Evolutionary conservation across 176 grass and related monocot genomes (phyloP).

Genomic region (Ampelocalamus luodianensis): DNA sequence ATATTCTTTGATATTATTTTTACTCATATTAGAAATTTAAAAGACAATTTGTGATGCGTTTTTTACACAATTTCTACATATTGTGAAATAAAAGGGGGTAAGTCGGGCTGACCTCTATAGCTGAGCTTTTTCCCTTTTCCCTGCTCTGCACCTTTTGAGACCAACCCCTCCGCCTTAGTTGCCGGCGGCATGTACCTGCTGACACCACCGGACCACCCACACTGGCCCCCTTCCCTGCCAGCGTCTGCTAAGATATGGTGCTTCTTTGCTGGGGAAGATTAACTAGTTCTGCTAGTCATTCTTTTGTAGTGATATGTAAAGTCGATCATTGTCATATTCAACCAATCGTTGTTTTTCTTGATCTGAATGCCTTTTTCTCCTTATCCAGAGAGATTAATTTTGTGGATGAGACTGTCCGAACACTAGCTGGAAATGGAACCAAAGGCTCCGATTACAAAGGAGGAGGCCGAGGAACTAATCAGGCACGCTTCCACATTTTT

Average conservation of each 20-base stretch:
- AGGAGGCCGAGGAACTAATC: slow-evolving; percentile 73
- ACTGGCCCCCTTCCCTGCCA: not conserved
- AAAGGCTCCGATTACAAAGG: slow-evolving; percentile 95
- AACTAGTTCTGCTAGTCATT: not conserved
- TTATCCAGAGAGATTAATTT: slow-evolving; percentile 85
- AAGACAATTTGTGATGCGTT: too few species aligned
- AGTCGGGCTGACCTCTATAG: too few species aligned
- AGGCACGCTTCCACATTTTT: slow-evolving; percentile 53
- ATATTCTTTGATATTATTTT: too few species aligned
- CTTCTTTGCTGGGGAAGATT: too few species aligned
- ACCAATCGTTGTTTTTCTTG: not conserved
- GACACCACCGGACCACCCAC: not conserved
- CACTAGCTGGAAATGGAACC: slow-evolving; percentile 90
- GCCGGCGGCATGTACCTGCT: not conserved
- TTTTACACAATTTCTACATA: too few species aligned
- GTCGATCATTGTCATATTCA: slow-evolving; percentile 14
- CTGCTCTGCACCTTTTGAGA: too few species aligned
- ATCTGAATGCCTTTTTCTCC: slow-evolving; percentile 25
- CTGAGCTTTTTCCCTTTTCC: too few species aligned
- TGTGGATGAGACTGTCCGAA: slow-evolving; percentile 87
- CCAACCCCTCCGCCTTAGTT: not conserved
- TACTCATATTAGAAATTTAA: too few species aligned
- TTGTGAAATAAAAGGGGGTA: too few species aligned
- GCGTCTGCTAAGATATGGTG: too few species aligned
- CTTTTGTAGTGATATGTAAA: slow-evolving; percentile 15